These are phyloP conservation scores for Trichoderma hamatum DNA, from an alignment of 2,329 filamentous ascomycete genomes.

Conservation along the genomic window DNA sequence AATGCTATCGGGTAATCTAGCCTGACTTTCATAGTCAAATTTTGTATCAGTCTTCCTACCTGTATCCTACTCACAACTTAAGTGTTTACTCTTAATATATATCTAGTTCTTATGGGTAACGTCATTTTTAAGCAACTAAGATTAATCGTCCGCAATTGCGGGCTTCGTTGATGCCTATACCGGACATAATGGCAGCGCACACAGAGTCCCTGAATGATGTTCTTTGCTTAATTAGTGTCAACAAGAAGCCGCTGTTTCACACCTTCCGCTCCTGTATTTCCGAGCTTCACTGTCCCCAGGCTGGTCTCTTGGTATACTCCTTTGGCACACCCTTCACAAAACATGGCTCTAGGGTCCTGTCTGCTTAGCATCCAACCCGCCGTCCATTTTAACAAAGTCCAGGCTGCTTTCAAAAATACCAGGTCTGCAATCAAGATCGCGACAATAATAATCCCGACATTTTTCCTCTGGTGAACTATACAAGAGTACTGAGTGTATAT, in stretches of 20 bases:
- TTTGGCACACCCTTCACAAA: neutral
- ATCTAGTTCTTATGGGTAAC: too few species aligned
- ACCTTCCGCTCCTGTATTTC: neutral
- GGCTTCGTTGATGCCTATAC: neutral
- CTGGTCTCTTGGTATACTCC: neutral
- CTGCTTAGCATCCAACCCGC: neutral
- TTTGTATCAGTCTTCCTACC: too few species aligned
- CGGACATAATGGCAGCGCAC: neutral
- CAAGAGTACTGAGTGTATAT: neutral
- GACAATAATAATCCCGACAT: neutral
- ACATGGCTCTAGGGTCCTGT: neutral
- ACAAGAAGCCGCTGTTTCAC: neutral
- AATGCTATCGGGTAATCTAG: too few species aligned
- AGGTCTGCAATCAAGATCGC: neutral
- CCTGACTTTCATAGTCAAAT: too few species aligned
- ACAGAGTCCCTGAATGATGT: neutral
- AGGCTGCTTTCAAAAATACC: neutral
- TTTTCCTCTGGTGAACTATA: neutral
- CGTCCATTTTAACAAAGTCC: neutral
- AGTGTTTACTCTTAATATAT: too few species aligned
- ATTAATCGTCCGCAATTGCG: neutral
- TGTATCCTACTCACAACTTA: too few species aligned
- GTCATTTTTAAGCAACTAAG: too few species aligned
- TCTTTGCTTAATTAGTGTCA: neutral
- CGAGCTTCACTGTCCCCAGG: neutral